Percentiles rank a stretch among this genome's conserved stretches.
phyloP scores from a whole-genome alignment of 352 stramenopile species.

The Thraustochytrium sp. region DNA sequence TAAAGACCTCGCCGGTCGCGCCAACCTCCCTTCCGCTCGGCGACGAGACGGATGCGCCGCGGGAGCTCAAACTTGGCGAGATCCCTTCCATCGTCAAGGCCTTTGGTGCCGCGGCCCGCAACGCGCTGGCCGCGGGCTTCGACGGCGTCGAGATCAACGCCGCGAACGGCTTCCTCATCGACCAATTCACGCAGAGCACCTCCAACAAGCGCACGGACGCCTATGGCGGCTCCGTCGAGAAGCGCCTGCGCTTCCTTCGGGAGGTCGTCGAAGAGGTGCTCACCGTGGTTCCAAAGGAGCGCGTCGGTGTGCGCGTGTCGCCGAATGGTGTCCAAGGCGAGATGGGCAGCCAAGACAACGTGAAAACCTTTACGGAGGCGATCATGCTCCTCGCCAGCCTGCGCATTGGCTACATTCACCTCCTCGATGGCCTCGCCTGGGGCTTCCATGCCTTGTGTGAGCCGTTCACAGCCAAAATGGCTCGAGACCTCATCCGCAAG shows the following conservation, averaged over 20 bases:
- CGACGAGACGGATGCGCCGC: slow-evolving; percentile 57
- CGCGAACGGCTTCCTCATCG: slow-evolving; percentile 81
- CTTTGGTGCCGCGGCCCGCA: slow-evolving; percentile 60
- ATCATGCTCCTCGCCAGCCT: neutral
- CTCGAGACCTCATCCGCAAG: neutral
- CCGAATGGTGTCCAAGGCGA: neutral
- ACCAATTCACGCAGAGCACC: slow-evolving; percentile 72
- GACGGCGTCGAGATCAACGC: slow-evolving; percentile 80
- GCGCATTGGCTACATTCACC: slow-evolving; percentile 50
- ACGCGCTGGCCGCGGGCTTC: slow-evolving; percentile 66
- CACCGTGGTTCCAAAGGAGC: slow-evolving; percentile 49
- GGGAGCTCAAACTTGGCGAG: slow-evolving; percentile 62
- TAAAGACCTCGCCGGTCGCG: slow-evolving; percentile 57
- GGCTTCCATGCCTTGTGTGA: neutral
- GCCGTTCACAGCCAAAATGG: neutral
- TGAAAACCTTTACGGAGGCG: slow-evolving; percentile 52
- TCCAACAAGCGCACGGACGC: slow-evolving; percentile 72
- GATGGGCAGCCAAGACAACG: slow-evolving; percentile 55
- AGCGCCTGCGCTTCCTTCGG: slow-evolving; percentile 68
- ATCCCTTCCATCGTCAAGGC: slow-evolving; percentile 62
- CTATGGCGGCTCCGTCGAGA: slow-evolving; percentile 75
- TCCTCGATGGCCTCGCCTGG: slow-evolving; percentile 54
- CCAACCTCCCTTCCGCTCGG: slow-evolving; percentile 44
- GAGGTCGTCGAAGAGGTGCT: slow-evolving; percentile 66
- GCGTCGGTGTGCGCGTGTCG: slow-evolving; percentile 46